These are phyloP conservation scores for Neurospora sp. DNA, from an alignment of 495 filamentous ascomycete species.

Conservation along the genomic window DNA sequence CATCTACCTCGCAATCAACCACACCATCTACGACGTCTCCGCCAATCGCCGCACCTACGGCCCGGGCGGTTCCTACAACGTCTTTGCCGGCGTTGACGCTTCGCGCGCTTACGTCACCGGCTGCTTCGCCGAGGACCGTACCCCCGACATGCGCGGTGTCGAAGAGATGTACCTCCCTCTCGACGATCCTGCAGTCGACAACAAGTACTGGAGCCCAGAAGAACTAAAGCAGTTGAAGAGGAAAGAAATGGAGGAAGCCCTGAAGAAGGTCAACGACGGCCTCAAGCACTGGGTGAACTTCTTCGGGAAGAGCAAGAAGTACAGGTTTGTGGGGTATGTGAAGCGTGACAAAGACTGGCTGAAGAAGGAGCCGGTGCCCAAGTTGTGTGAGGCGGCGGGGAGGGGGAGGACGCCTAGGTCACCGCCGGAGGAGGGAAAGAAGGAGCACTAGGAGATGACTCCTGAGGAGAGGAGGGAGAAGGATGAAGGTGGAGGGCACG, in stretches of 20 bases:
- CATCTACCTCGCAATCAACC: slow-evolving; percentile 88
- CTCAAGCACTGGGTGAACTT: slow-evolving; percentile 62
- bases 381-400: slow-evolving; percentile 37
- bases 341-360: slow-evolving; percentile 37
- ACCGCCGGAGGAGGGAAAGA: slow-evolving; percentile 18
- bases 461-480: background rate
- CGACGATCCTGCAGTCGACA: slow-evolving; percentile 49
- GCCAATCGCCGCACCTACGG: slow-evolving; percentile 69
- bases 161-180: slow-evolving; percentile 83
- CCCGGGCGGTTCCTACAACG: slow-evolving; percentile 76
- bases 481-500: background rate
- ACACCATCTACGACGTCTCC: slow-evolving; percentile 88
- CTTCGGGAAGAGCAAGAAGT: slow-evolving; percentile 68
- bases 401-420: slow-evolving; percentile 32
- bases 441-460: slow-evolving; percentile 2
- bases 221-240: slow-evolving; percentile 48
- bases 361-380: slow-evolving; percentile 27
- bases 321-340: slow-evolving; percentile 62
- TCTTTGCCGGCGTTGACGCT: slow-evolving; percentile 82
- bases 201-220: slow-evolving; percentile 31
- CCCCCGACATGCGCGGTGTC: slow-evolving; percentile 69
- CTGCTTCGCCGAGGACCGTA: slow-evolving; percentile 82
- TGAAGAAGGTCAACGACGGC: slow-evolving; percentile 43
- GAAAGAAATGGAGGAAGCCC: slow-evolving; percentile 41
- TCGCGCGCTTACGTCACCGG: slow-evolving; percentile 91